phyloP scores from a whole-genome alignment of 2,329 filamentous ascomycete species.

The Cytospora mali region DNA sequence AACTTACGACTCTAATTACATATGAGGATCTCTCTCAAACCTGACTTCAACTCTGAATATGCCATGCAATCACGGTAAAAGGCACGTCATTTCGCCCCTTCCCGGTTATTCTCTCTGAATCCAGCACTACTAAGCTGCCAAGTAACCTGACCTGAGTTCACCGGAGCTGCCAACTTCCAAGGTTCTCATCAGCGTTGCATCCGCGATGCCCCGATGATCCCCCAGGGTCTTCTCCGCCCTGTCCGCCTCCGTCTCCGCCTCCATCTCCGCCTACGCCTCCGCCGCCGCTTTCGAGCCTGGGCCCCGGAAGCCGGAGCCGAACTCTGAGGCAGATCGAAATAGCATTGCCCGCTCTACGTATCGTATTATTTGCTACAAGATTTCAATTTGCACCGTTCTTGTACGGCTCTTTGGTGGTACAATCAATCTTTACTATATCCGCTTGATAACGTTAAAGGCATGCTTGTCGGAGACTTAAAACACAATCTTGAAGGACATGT shows the following conservation, averaged over 20 bases:
- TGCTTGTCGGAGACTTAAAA: not conserved
- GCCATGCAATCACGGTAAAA: slow-evolving; percentile 8
- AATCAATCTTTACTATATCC: not conserved
- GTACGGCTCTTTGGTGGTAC: not conserved
- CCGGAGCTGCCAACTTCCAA: not conserved
- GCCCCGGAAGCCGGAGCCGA: no score
- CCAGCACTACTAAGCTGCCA: no score
- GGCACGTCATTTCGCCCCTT: slow-evolving; percentile 25
- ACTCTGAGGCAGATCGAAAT: not conserved
- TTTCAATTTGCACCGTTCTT: not conserved
- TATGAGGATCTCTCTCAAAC: not conserved
- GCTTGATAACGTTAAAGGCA: not conserved
- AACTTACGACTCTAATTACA: not conserved
- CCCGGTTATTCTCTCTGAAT: slow-evolving; percentile 19
- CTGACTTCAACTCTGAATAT: not conserved
- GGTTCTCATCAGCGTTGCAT: not conserved
- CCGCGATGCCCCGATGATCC: not conserved
- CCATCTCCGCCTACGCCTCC: not conserved
- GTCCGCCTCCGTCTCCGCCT: not conserved
- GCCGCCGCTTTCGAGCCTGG: not conserved
- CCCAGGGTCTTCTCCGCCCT: no score
- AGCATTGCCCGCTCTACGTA: not conserved
- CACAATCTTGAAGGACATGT: no score
- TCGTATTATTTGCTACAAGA: not conserved
- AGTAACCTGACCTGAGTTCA: not conserved